Conservation (phyloP, 2,329 filamentous ascomycete genomes). For the Exophiala sideris region DNA sequence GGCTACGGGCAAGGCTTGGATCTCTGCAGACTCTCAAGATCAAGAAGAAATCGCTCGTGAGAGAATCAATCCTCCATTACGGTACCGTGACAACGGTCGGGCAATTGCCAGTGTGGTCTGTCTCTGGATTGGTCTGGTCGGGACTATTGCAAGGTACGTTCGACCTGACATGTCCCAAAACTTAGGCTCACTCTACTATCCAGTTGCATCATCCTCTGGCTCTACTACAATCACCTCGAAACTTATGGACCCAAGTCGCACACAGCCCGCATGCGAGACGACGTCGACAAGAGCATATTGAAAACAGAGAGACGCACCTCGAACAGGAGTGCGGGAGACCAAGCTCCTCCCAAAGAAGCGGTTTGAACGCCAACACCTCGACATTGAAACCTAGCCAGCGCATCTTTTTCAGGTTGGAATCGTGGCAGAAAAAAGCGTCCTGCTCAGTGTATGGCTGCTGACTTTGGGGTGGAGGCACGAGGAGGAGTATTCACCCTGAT, state of each 20-base stretch:
- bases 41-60: constrained; percentile 31
- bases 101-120: constrained; percentile 53
- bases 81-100: constrained; percentile 50
- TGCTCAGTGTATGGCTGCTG: no score
- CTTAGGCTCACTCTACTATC: background rate
- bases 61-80: constrained; percentile 33
- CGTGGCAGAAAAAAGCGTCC: no score
- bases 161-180: background rate
- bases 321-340: constrained; percentile 8
- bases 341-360: background rate
- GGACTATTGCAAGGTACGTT: constrained; percentile 40
- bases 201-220: constrained; percentile 23
- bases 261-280: constrained; percentile 19
- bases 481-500: no score
- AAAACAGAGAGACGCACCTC: constrained; percentile 4
- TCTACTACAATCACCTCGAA: constrained; percentile 23
- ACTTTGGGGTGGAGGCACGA: no score
- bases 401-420: no score
- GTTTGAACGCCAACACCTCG: no score
- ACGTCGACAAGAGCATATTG: constrained; percentile 19
- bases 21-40: constrained; percentile 38
- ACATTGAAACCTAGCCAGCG: no score
- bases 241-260: constrained; percentile 21
- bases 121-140: constrained; percentile 51
- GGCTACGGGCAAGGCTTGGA: constrained; percentile 44